phyloP scores from a whole-genome alignment of 1,139 yeast species.

The Geotrichum restrictum region DNA sequence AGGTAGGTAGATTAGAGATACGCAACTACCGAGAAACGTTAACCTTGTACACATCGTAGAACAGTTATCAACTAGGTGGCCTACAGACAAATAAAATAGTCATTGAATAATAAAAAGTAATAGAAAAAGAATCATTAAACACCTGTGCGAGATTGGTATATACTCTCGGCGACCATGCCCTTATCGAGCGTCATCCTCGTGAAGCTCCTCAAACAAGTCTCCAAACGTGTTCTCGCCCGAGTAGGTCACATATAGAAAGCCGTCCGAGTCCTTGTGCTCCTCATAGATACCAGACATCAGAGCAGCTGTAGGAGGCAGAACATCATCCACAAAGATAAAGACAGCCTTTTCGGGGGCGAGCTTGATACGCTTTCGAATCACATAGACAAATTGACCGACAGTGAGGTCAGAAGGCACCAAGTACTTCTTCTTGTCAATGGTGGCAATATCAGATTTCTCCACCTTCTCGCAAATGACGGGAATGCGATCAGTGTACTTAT shows the following conservation, averaged over 20 bases:
- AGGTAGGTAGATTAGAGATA: too few relatives aligned
- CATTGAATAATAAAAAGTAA: not conserved
- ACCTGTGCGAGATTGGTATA: not conserved
- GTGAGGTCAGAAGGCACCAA: conserved; percentile 94
- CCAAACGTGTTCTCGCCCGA: conserved; percentile 48
- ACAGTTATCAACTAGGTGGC: too few relatives aligned
- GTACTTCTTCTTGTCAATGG: conserved; percentile 94
- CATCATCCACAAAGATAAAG: conserved; percentile 92
- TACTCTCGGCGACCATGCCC: too few relatives aligned
- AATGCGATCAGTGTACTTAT: conserved; percentile 84
- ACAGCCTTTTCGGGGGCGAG: conserved; percentile 97
- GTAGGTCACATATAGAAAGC: conserved; percentile 88
- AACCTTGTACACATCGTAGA: too few relatives aligned
- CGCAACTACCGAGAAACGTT: too few relatives aligned
- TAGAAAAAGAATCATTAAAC: not conserved
- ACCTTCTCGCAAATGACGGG: conserved; percentile 97
- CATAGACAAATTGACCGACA: conserved; percentile 96
- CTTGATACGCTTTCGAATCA: conserved; percentile 91
- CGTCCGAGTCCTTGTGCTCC: conserved; percentile 96
- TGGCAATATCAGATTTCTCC: conserved; percentile 93
- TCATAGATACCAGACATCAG: conserved; percentile 91
- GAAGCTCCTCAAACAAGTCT: conserved; percentile 2
- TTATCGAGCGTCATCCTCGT: not conserved
- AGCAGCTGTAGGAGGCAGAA: conserved; percentile 96
- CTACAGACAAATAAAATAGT: too few relatives aligned